phyloP scores from a whole-genome alignment of 768 basidiomycete species.

The Russula compacta region DNA sequence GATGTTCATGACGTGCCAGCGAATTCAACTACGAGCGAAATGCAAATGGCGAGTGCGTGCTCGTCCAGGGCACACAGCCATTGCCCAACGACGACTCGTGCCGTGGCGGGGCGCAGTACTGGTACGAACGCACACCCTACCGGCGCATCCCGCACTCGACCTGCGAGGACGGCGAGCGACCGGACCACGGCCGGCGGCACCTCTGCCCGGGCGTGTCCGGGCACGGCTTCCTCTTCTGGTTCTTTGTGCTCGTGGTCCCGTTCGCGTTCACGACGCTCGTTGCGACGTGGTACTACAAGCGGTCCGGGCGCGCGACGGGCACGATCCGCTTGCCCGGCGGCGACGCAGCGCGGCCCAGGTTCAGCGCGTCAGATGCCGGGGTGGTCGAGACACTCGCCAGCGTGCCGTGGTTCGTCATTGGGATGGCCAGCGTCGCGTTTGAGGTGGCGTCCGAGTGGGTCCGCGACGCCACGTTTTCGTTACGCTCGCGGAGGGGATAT shows the following conservation, averaged over 20 bases:
- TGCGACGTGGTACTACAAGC: constrained; percentile 74
- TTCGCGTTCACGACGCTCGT: constrained; percentile 68
- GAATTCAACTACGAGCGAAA: constrained; percentile 88
- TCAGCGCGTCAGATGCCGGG: constrained; percentile 35
- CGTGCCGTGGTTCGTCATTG: constrained; percentile 84
- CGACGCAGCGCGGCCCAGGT: constrained; percentile 28
- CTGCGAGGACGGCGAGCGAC: constrained; percentile 74
- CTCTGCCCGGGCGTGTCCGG: constrained; percentile 73
- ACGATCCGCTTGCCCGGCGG: constrained; percentile 74
- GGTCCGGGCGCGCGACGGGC: constrained; percentile 63
- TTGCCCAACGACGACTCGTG: constrained; percentile 57
- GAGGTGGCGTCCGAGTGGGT: constrained; percentile 49
- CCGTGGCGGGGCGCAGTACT: constrained; percentile 55
- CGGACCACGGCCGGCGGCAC: constrained; percentile 67
- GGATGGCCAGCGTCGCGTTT: constrained; percentile 63
- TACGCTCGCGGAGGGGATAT: constrained; percentile 50
- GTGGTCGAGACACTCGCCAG: constrained; percentile 68
- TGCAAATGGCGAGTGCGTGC: constrained; percentile 61
- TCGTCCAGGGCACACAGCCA: constrained; percentile 59
- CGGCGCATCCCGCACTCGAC: constrained; percentile 84
- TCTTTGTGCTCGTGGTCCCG: constrained; percentile 64
- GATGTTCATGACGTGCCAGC: constrained; percentile 32
- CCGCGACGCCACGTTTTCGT: constrained; percentile 31
- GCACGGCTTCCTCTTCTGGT: constrained; percentile 78
- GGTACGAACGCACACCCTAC: constrained; percentile 92